Conservation (phyloP, 805 yeast genomes). For the Saccharomycopsis guyanensis region DNA sequence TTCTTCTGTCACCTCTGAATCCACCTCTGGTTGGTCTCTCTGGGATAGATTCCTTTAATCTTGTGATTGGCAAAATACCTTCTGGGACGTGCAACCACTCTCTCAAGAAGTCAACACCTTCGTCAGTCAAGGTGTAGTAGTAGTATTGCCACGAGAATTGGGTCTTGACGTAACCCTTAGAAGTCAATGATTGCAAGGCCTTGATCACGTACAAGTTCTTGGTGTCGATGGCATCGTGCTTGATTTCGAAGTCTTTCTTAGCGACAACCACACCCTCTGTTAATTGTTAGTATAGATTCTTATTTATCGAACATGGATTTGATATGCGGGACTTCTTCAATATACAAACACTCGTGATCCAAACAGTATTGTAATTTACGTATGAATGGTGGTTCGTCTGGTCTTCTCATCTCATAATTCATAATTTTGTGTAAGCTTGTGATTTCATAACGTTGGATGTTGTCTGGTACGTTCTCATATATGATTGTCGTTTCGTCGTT, state of each 20-base stretch:
- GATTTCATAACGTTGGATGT: too few species aligned
- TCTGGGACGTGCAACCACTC: slow-evolving; percentile 98
- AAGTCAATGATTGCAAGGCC: slow-evolving; percentile 98
- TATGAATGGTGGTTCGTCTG: neutral
- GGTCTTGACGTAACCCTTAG: slow-evolving; percentile 98
- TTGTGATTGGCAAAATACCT: slow-evolving; percentile 96
- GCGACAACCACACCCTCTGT: slow-evolving; percentile 99
- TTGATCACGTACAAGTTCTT: slow-evolving; percentile 96
- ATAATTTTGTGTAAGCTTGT: too few species aligned
- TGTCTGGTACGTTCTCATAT: too few species aligned
- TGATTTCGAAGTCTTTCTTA: slow-evolving; percentile 96
- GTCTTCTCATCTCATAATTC: too few species aligned
- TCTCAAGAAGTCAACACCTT: slow-evolving; percentile 98
- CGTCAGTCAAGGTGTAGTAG: slow-evolving; percentile 99
- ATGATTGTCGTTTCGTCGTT: too few species aligned
- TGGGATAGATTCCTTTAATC: slow-evolving; percentile 91
- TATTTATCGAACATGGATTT: slow-evolving; percentile 3
- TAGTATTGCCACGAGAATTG: slow-evolving; percentile 99
- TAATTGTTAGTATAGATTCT: slow-evolving; percentile 25
- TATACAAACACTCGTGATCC: too few species aligned
- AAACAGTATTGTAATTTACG: neutral
- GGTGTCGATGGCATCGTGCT: slow-evolving; percentile 98
- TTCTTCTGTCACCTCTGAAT: slow-evolving; percentile 59
- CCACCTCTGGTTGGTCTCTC: slow-evolving; percentile 59
- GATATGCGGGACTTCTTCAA: neutral